Conservation (phyloP, 805 yeast species). For the Myxozyma geophila region DNA sequence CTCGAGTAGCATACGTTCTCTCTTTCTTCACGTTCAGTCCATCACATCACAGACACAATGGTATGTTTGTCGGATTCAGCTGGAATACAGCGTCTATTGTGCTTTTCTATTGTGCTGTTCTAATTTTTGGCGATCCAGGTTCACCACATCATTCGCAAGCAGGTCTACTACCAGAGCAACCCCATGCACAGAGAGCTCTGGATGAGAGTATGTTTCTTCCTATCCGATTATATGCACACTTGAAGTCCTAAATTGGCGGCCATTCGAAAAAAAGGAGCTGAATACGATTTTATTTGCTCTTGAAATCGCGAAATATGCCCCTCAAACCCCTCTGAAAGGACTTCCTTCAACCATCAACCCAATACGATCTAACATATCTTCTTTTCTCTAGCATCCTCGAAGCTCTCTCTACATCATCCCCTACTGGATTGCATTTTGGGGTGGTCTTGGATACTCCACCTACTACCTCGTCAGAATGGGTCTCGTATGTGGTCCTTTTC, state of each 20-base stretch:
- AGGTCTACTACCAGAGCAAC: constrained; percentile 31
- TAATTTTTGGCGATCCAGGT: constrained; percentile 2
- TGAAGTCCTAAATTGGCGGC: too few relatives aligned
- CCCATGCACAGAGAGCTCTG: constrained; percentile 28
- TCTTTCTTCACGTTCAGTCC: background rate
- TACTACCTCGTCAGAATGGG: constrained; percentile 32
- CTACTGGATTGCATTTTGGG: constrained; percentile 39
- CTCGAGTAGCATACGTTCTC: background rate
- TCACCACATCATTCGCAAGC: constrained; percentile 30
- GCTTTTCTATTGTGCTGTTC: background rate
- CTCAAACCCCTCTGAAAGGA: too few relatives aligned
- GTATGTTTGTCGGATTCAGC: background rate
- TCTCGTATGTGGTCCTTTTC: constrained; percentile 18
- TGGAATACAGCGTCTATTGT: background rate
- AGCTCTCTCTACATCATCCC: constrained; percentile 36
- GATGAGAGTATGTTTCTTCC: constrained; percentile 29
- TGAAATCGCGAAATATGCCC: background rate
- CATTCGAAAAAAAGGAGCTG: too few relatives aligned
- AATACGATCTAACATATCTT: background rate
- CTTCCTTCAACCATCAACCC: too few relatives aligned
- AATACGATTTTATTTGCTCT: background rate
- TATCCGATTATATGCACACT: background rate
- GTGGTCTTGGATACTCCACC: constrained; percentile 24
- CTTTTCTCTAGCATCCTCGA: constrained; percentile 34
- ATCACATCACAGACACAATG: constrained; percentile 1